A percentile compares a stretch with the other conserved stretches of the same genome.
Conservation (phyloP, 139 green algal species). For the Picochlorum sp. region DNA sequence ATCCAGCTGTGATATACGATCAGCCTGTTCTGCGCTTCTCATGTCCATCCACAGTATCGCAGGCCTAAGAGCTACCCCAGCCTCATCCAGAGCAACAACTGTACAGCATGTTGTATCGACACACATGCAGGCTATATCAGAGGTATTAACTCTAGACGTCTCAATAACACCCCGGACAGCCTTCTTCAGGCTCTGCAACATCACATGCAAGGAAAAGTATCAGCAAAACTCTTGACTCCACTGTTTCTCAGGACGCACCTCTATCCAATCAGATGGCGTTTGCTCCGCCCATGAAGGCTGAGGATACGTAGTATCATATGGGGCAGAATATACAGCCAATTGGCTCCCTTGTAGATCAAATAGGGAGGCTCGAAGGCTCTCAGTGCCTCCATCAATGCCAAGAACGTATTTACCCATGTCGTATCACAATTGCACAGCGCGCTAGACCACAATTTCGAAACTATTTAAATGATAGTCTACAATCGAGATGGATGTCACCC, state of each 20-base stretch:
- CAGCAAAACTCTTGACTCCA: not conserved
- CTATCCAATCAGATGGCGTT: slow-evolving; percentile 58
- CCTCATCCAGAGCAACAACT: slow-evolving; percentile 55
- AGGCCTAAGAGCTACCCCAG: slow-evolving; percentile 44
- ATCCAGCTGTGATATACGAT: slow-evolving; percentile 33
- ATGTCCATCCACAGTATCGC: slow-evolving; percentile 78
- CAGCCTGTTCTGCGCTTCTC: slow-evolving; percentile 49
- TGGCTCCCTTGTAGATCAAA: slow-evolving; percentile 43
- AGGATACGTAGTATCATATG: slow-evolving; percentile 54
- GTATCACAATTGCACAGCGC: not conserved
- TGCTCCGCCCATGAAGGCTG: slow-evolving; percentile 65
- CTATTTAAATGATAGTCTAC: no score
- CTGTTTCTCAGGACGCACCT: slow-evolving; percentile 4
- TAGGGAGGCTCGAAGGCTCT: slow-evolving; percentile 48
- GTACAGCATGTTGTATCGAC: slow-evolving; percentile 80
- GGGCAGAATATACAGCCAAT: slow-evolving; percentile 21
- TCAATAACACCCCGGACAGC: slow-evolving; percentile 41
- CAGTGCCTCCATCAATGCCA: slow-evolving; percentile 70
- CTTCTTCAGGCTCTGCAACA: slow-evolving; percentile 30
- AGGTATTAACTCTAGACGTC: slow-evolving; percentile 12
- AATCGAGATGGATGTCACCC: no score
- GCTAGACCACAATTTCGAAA: no score
- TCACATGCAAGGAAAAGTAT: not conserved
- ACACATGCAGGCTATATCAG: slow-evolving; percentile 41
- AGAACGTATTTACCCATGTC: slow-evolving; percentile 37